Evolutionary conservation across 1,284 basidiomycete genomes (phyloP).

Genomic region (Rhizoctonia solani): DNA sequence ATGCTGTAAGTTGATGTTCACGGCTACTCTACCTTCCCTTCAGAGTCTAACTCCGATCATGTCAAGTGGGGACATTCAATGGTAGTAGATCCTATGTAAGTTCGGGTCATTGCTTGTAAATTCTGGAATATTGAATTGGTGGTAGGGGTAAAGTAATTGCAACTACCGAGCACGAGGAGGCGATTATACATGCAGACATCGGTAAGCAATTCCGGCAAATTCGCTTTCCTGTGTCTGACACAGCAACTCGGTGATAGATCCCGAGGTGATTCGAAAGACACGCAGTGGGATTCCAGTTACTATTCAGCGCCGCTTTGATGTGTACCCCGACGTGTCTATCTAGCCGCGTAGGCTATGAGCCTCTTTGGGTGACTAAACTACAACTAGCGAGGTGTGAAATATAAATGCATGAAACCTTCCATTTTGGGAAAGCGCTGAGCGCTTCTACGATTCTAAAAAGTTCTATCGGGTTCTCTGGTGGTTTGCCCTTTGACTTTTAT

Average conservation of each 20-base stretch:
- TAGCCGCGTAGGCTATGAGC: constrained; percentile 6
- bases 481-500: constrained; percentile 27
- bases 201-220: constrained; percentile 55
- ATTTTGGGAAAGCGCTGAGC: constrained; percentile 23
- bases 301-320: constrained; percentile 86
- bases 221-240: constrained; percentile 17
- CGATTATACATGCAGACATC: constrained; percentile 79
- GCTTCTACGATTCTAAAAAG: constrained; percentile 20
- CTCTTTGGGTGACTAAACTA: constrained; percentile 8
- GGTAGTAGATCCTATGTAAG: constrained; percentile 87
- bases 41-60: neutral
- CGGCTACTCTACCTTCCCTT: constrained; percentile 6
- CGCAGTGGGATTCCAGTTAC: constrained; percentile 86
- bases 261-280: constrained; percentile 67
- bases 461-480: constrained; percentile 28
- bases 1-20: constrained; percentile 65
- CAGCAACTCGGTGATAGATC: constrained; percentile 56
- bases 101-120: constrained; percentile 34
- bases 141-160: constrained; percentile 77
- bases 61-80: constrained; percentile 86
- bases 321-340: constrained; percentile 72
- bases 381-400: neutral
- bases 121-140: neutral
- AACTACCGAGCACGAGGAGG: constrained; percentile 79
- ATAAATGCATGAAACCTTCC: constrained; percentile 8